Base-by-base conservation (phyloP, 2,329 filamentous ascomycete genomes). In the Pseudocercospora crystallina region DNA sequence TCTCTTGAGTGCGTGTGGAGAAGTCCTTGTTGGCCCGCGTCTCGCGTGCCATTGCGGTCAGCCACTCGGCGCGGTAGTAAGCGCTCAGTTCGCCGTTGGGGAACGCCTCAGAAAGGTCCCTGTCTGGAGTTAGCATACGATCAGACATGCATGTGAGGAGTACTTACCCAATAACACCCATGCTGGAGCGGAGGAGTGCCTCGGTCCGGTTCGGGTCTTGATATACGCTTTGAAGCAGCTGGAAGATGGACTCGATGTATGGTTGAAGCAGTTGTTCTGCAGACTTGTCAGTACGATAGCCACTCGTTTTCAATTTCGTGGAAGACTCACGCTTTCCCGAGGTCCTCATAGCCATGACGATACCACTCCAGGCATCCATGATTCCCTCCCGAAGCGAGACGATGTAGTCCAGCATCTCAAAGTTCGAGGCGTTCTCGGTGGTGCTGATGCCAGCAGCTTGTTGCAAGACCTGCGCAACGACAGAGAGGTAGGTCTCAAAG, bases 341-440 rank as follows among this genome's bases (percentile, higher is more conserved):
- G 44, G 80, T 75, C 78, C 94, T 95, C 86, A 97, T 90, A 46
- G 94, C 90, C 70, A 92, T 85, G 67, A 99, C 90, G 60, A 96
- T 94, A 61, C 94, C 94, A 65, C 91, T 90, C 91, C 95, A 99
- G 31, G 94, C 94, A 78, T 99, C 94, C 86, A 97, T 96, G 61
- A 99, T 97, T 62, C 92, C 94, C 69, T 99, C 95, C 47, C 94
- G 86, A 42, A 99, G 81, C 14, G 91, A 96, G 58, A 95, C 83
- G 62, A 99, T 86, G 69, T 99, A 99, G 73, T 97, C 92, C 51
- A 91, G 86, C 87, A 97, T 95, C 73, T 99, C 94, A 63, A 91
- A 94, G 43, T 87, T 88, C 52, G 61, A 60, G 13, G 54, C 52
- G 39, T 57, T 65, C 60, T 96, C 90, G 31, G 57, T 53, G 7